Evolutionary conservation across 768 basidiomycete genomes (phyloP).

Genomic region (Daedaleopsis nitida): DNA sequence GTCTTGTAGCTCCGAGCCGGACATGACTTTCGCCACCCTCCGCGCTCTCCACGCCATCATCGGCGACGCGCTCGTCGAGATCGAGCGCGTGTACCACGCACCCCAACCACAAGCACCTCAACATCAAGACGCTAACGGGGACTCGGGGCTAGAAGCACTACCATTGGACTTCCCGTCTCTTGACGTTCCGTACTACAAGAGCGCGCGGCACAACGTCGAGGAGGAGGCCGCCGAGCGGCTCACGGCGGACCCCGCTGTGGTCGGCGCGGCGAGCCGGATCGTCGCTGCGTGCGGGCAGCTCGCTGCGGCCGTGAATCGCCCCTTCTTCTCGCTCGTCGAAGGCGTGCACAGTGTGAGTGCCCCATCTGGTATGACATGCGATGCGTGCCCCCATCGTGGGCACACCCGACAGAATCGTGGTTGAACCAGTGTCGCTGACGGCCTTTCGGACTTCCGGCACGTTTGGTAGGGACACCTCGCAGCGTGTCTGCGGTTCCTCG

Average conservation of each 20-base stretch:
- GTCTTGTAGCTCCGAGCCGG: not conserved
- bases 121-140: not conserved
- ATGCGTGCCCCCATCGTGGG: too few relatives aligned
- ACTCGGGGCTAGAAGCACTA: not conserved
- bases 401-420: too few relatives aligned
- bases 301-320: conserved; percentile 22
- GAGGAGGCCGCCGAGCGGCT: conserved; percentile 19
- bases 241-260: conserved; percentile 19
- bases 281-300: conserved; percentile 29
- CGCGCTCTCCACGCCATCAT: conserved; percentile 66
- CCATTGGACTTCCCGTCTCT: conserved; percentile 14
- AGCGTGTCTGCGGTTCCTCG: conserved; percentile 6
- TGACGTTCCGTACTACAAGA: conserved; percentile 14
- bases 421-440: too few relatives aligned
- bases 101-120: too few relatives aligned
- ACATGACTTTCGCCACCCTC: conserved; percentile 60
- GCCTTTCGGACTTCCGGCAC: too few relatives aligned
- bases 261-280: conserved; percentile 21
- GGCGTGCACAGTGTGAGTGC: conserved; percentile 34
- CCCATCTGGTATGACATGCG: conserved; percentile 48
- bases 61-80: conserved; percentile 66
- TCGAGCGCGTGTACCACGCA: conserved; percentile 53
- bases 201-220: not conserved
- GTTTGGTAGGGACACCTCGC: conserved; percentile 4
- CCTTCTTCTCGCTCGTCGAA: conserved; percentile 63